phyloP scores from a whole-genome alignment of 306 rosid species.

The Lathyrus tuberosus region DNA sequence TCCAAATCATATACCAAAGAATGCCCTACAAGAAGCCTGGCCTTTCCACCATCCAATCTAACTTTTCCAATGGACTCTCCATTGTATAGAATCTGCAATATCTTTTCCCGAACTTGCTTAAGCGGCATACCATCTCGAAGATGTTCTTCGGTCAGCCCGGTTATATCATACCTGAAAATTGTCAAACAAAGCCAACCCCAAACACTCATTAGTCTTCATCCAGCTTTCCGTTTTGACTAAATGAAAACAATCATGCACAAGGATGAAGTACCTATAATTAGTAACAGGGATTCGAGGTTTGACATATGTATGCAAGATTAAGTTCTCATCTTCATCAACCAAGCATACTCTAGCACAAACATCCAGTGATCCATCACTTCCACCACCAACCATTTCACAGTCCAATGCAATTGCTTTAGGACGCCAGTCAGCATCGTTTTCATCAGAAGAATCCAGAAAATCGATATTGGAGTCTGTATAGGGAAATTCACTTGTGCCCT shows the following conservation, averaged over 20 bases:
- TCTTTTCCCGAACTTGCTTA: conserved; percentile 59
- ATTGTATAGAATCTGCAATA: conserved; percentile 65
- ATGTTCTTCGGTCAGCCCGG: conserved; percentile 78
- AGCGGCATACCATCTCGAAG: conserved; percentile 75
- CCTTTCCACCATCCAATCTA: conserved; percentile 68
- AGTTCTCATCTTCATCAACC: conserved; percentile 74
- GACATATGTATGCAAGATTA: conserved; percentile 70
- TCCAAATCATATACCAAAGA: conserved; percentile 70
- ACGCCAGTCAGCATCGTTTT: conserved; percentile 34
- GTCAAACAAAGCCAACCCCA: conserved; percentile 31
- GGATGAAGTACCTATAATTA: conserved; percentile 60
- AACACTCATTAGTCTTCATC: not conserved
- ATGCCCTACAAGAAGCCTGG: conserved; percentile 91
- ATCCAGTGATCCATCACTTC: conserved; percentile 83
- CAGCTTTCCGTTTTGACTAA: conserved; percentile 28
- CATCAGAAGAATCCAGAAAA: conserved; percentile 37
- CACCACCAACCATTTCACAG: conserved; percentile 93
- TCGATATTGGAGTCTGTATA: conserved; percentile 35
- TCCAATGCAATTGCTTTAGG: conserved; percentile 68
- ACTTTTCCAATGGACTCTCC: conserved; percentile 62
- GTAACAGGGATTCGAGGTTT: conserved; percentile 63
- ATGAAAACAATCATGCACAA: conserved; percentile 34
- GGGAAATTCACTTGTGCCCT: conserved; percentile 54
- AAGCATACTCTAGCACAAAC: conserved; percentile 82
- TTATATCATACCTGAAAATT: conserved; percentile 67